Conservation (phyloP, 176 grass and related monocot genomes). For the Carex kokanica region DNA sequence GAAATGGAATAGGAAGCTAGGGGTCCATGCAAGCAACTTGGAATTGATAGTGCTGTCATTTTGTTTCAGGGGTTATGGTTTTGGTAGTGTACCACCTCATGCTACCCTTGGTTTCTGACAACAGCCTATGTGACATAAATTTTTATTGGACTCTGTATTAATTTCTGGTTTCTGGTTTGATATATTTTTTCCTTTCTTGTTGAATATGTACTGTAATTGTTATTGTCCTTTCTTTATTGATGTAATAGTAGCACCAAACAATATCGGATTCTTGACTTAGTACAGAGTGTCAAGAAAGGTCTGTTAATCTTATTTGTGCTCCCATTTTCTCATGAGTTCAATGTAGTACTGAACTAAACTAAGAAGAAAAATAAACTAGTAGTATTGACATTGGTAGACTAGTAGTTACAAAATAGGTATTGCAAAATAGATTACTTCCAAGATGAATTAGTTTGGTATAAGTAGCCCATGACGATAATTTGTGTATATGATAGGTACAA, state of each 20-base stretch:
- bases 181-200: not conserved
- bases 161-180: not conserved
- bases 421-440: not conserved
- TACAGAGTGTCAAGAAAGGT: not conserved
- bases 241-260: not conserved
- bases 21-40: not conserved
- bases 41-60: not conserved
- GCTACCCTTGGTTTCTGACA: not conserved
- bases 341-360: not conserved
- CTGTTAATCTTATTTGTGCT: not conserved
- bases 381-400: not conserved
- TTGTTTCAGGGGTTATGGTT: not conserved
- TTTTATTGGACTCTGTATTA: not conserved
- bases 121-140: not conserved
- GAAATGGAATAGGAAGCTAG: not conserved
- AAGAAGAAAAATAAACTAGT: constrained; percentile 5
- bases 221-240: not conserved
- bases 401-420: not conserved
- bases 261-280: not conserved
- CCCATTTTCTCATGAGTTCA: not conserved
- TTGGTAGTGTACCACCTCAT: not conserved
- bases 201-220: not conserved
- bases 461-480: constrained; percentile 5
- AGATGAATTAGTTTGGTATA: not conserved
- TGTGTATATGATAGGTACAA: constrained; percentile 37